phyloP scores from a whole-genome alignment of 2,329 filamentous ascomycete species.

The Rutstroemia sp. region DNA sequence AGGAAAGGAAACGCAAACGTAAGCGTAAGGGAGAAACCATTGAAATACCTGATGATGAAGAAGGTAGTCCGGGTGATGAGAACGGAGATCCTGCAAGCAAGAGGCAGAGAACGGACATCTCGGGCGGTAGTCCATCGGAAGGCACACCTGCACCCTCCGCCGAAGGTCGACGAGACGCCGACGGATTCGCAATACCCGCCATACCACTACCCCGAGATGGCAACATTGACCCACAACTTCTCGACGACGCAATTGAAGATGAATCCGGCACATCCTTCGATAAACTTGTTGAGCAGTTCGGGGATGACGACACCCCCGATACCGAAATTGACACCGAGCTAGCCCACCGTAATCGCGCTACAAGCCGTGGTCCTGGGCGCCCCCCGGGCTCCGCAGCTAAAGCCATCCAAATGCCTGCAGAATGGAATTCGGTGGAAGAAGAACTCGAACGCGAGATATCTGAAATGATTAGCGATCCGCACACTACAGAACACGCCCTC shows the following conservation, averaged over 20 bases:
- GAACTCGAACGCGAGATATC: conserved; percentile 64
- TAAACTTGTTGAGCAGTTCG: conserved; percentile 39
- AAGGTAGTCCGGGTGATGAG: conserved; percentile 22
- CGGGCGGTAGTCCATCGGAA: background rate
- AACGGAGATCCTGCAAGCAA: conserved; percentile 21
- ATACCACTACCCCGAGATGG: conserved; percentile 29
- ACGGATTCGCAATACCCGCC: conserved; percentile 61
- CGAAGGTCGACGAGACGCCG: conserved; percentile 48
- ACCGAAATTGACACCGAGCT: conserved; percentile 8
- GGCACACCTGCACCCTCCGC: conserved; percentile 16
- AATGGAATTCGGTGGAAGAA: conserved; percentile 54
- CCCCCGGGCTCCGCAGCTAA: conserved; percentile 14
- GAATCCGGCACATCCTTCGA: conserved; percentile 29
- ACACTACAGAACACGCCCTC: conserved; percentile 48
- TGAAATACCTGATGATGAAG: conserved; percentile 16
- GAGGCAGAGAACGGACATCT: conserved; percentile 19
- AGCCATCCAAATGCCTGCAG: conserved; percentile 38
- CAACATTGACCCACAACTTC: conserved; percentile 8
- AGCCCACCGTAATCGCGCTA: conserved; percentile 7
- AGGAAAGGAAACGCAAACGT: conserved; percentile 38
- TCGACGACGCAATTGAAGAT: conserved; percentile 18
- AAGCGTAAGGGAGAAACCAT: conserved; percentile 10
- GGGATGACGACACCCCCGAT: conserved; percentile 24
- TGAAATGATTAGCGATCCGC: conserved; percentile 57
- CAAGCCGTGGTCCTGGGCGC: conserved; percentile 25